A percentile compares a stretch with the other conserved stretches of the same genome.
Conservation (phyloP, 257 asterid genomes). For the Leonotis leonurus region DNA sequence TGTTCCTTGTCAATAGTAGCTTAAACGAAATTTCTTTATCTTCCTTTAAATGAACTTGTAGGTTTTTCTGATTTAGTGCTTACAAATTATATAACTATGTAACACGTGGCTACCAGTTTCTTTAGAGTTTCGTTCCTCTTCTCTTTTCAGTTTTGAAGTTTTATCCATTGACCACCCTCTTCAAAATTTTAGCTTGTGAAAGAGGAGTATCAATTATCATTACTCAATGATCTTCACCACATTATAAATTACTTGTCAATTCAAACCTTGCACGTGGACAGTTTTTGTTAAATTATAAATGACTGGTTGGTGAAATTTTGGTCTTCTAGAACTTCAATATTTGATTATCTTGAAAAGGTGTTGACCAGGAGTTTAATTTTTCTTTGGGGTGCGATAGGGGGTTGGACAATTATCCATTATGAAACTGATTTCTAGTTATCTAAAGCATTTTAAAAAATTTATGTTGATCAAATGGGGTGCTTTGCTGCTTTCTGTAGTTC, state of each 20-base stretch:
- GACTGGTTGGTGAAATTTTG: not conserved
- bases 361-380: not conserved
- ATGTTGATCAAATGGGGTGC: not conserved
- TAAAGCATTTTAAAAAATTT: not conserved
- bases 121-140: not conserved
- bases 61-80: not conserved
- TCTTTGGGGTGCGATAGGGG: not conserved
- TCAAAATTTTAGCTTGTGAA: not conserved
- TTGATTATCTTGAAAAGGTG: not conserved
- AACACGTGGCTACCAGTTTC: not conserved
- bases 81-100: not conserved
- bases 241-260: not conserved
- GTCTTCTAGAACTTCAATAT: not conserved
- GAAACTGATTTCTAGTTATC: not conserved
- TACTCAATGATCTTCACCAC: not conserved
- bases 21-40: conserved; percentile 4
- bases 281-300: not conserved
- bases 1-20: not conserved
- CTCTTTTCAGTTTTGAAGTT: not conserved
- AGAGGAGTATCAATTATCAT: not conserved
- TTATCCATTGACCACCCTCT: not conserved
- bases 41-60: not conserved
- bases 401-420: not conserved
- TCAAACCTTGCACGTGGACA: not conserved
- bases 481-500: not conserved